Evolutionary conservation across 2,329 filamentous ascomycete species (phyloP), one percentile per base, ranked within the genome.

Genomic region (Claviceps pusilla): DNA sequence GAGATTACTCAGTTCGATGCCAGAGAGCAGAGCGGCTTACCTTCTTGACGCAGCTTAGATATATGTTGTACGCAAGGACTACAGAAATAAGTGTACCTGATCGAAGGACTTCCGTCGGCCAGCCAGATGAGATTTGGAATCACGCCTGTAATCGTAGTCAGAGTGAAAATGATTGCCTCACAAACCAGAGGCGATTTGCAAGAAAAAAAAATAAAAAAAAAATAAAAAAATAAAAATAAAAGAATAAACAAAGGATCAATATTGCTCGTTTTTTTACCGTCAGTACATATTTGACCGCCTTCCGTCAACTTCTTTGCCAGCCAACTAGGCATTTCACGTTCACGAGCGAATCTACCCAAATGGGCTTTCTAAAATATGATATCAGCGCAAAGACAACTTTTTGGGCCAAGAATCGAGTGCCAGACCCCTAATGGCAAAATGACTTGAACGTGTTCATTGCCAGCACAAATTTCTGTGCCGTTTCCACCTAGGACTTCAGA

Each of bases 21-120:
- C 11, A 39, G 7, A 39, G 19, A 3, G 29, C n/a, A n/a, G 10
- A 19, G 19, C 19, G 19, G 48, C 60, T 37, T 66, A 77, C 81
- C 82, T 71, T 95, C 90, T 57, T 74, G 76, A n/a, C 76, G 78
- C 52, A 94, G 75, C 63, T 95, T 95, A 52, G 86, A 87, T 31
- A 97, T 77, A 63, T 96, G 90, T 50, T 82, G 76, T 0, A 89
- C 85, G 50, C 76, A 74, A 1, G 84, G 78, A 62, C 89, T 82
- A 66, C 90, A 96, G 39, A 95, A 73, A 62, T 89, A 95, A 6
- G 87, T 87, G 58, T 80, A 80, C 53, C 79, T 73, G 1, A 88
- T 86, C 4, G 60, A 59, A 0, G 58, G 50, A 61, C 86, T 87
- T 54, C 84, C 75, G 45, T 83, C 75, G 47, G 87, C 78, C 11